Evolutionary conservation across 2,329 filamentous ascomycete genomes (phyloP).

Genomic region (Ophiostoma montium): DNA sequence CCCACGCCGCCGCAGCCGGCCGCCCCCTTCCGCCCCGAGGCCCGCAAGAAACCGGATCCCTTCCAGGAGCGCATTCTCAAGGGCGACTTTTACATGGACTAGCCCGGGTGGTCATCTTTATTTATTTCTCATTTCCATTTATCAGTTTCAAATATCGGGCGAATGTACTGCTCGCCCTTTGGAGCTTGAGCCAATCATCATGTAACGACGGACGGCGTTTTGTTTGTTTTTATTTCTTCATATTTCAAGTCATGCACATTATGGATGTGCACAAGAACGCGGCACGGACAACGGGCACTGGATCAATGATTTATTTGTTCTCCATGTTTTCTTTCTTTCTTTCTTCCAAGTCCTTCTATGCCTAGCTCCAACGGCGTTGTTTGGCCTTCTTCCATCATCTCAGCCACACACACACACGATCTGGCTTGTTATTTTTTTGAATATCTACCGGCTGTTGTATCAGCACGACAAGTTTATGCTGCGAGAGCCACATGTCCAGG

Average conservation of each 20-base stretch:
- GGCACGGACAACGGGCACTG: too few relatives aligned
- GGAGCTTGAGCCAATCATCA: neutral
- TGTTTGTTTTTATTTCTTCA: neutral
- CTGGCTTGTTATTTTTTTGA: neutral
- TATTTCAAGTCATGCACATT: neutral
- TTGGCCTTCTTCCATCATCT: neutral
- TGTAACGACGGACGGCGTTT: slow-evolving; percentile 2
- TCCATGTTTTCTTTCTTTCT: too few relatives aligned
- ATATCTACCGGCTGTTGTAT: neutral
- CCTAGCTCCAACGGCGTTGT: too few relatives aligned
- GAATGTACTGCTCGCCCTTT: neutral
- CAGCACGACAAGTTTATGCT: neutral
- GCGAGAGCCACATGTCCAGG: too few relatives aligned
- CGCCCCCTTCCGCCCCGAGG: slow-evolving; percentile 30
- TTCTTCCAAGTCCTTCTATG: too few relatives aligned
- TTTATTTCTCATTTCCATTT: neutral
- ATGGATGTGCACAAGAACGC: neutral
- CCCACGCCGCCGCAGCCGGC: slow-evolving; percentile 41
- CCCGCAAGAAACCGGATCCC: slow-evolving; percentile 62
- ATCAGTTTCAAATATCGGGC: neutral
- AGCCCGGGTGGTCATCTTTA: neutral
- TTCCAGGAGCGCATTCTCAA: slow-evolving; percentile 96
- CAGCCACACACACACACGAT: neutral
- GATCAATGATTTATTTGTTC: neutral
- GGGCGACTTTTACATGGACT: slow-evolving; percentile 98